Evolutionary conservation across 2,329 filamentous ascomycete genomes (phyloP), one percentile per base, ranked within the genome.

Genomic region (Fusarium nelsonii): DNA sequence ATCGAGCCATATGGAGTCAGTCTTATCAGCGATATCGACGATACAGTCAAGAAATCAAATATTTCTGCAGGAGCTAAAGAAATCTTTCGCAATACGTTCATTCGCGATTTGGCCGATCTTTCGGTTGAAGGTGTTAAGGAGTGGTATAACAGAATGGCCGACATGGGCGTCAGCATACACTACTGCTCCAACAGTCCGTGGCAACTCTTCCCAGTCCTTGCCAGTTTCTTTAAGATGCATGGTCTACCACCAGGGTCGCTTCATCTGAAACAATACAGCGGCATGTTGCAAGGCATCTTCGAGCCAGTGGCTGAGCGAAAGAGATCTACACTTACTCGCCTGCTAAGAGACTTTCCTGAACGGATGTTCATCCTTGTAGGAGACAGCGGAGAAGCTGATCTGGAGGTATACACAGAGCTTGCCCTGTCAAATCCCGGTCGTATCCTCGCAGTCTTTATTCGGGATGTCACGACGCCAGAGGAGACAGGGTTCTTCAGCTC

Each of bases 161-260:
- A 89, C 20, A 88, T 95, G 81, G 94, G 94, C 18, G 95, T 98
- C 26, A 88, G 90, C 73, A 87, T 99, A 53, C 97, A 99, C 77
- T 99, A 99, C 78, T 97, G 97, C 69, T 99, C 96, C n/a, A 99
- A 99, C 79, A 97, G 95, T 51, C 96, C 96, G 1, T 99, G 97
- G 97, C 97, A 99, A 78, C 85, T 99, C 8, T 99, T 93, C 73
- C 96, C 96, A 0, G 89, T 98, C 4, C 83, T 99, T 12, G 91
- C 92, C 7, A 93, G 88, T 54, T 99, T 92, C 77, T 97, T 98
- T 78, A 89, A 90, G 69, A 81, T 91, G 40, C 92, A 92, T 8
- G 92, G 92, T 2, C 82, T 99, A 2, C 96, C 96, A 0, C 88
- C 88, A 1, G 97, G 96, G 0, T 97, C 95, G 0, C 92, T 98